Evolutionary conservation across 257 asterid genomes (phyloP).

Genomic region (Jasminum sambac): DNA sequence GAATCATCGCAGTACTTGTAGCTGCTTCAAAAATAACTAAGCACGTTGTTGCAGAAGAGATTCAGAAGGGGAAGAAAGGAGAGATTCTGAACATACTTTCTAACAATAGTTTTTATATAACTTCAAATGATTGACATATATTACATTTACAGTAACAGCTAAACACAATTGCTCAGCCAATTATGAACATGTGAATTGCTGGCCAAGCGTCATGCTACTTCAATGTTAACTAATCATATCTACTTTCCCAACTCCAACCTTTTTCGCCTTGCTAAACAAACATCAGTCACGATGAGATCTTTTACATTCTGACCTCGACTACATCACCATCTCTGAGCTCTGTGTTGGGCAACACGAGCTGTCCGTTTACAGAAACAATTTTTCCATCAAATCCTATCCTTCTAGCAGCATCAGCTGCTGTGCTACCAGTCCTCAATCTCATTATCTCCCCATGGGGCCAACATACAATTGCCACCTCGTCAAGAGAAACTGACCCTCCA

Average conservation of each 20-base stretch:
- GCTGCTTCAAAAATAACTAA: no score
- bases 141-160: conserved; percentile 1
- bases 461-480: conserved; percentile 82
- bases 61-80: not conserved
- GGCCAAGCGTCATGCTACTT: not conserved
- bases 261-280: no score
- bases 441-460: conserved; percentile 95
- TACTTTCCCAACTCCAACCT: not conserved
- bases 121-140: not conserved
- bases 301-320: conserved; percentile 75
- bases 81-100: not conserved
- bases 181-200: conserved; percentile 1
- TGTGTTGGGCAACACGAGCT: conserved; percentile 75
- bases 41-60: not conserved
- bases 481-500: conserved; percentile 41
- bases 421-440: conserved; percentile 88
- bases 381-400: conserved; percentile 79
- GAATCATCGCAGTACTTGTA: no score
- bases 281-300: conserved; percentile 4
- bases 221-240: not conserved
- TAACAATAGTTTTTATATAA: not conserved
- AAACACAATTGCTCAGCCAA: not conserved
- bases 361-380: conserved; percentile 83
- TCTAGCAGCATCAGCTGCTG: conserved; percentile 96
- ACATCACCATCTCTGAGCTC: conserved; percentile 93